Conservation (phyloP, 139 green algal species). For the Chlorella ohadii region DNA sequence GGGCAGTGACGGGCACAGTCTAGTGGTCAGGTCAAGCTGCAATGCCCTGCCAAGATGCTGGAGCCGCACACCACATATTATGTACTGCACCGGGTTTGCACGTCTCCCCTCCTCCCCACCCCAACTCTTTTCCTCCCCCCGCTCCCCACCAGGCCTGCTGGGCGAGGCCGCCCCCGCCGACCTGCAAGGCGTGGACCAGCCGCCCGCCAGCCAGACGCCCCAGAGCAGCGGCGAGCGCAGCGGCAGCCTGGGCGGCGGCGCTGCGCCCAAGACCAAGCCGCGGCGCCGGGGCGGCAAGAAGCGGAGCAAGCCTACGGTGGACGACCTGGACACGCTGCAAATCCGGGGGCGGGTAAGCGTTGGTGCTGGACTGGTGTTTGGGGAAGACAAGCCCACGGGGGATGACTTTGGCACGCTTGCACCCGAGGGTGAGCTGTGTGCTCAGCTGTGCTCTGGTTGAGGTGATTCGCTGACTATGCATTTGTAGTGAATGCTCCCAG, state of each 20-base stretch:
- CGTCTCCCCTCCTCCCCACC: too few relatives aligned
- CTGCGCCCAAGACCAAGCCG: neutral
- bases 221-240: neutral
- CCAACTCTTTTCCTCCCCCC: neutral
- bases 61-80: too few relatives aligned
- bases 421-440: too few relatives aligned
- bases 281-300: neutral
- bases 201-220: neutral
- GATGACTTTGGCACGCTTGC: too few relatives aligned
- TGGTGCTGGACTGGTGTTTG: too few relatives aligned
- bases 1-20: too few relatives aligned
- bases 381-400: too few relatives aligned
- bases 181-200: neutral
- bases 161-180: neutral
- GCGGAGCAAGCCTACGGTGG: conserved; percentile 1
- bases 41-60: neutral
- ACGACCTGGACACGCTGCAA: conserved; percentile 18
- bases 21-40: too few relatives aligned
- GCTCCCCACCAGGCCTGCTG: neutral
- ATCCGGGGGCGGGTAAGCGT: conserved; percentile 10
- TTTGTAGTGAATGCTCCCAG: too few relatives aligned
- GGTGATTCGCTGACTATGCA: too few relatives aligned
- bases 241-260: neutral
- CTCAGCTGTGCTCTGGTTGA: too few relatives aligned
- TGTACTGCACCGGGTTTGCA: too few relatives aligned